Evolutionary conservation across 257 asterid species (phyloP).

Genomic region (Solanum dulcamara): DNA sequence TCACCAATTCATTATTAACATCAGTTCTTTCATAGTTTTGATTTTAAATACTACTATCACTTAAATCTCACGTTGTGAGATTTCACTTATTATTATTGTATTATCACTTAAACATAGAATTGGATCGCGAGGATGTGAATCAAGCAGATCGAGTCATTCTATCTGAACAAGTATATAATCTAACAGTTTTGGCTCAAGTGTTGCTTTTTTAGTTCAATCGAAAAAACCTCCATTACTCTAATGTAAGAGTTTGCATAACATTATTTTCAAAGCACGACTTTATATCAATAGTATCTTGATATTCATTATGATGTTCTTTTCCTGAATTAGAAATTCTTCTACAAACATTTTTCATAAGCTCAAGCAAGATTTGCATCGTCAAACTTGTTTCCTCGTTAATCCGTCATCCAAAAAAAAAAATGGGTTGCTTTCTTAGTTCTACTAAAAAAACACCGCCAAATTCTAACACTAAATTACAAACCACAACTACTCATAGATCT

Average conservation of each 20-base stretch:
- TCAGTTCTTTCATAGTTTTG: too few relatives aligned
- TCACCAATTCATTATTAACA: not conserved
- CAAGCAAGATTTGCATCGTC: not conserved
- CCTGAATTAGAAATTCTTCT: not conserved
- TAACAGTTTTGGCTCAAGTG: fast-evolving
- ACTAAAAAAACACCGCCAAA: not conserved
- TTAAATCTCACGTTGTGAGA: too few relatives aligned
- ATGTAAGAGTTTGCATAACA: not conserved
- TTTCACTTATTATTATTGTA: too few relatives aligned
- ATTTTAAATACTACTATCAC: too few relatives aligned
- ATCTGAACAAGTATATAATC: not conserved
- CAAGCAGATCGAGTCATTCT: not conserved
- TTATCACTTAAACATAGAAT: not conserved
- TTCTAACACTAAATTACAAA: not conserved
- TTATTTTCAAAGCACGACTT: not conserved
- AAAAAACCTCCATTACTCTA: not conserved
- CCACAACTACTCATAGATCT: not conserved
- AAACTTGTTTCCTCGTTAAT: not conserved
- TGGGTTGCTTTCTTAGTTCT: not conserved
- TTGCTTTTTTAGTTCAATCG: not conserved
- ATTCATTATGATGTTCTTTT: not conserved
- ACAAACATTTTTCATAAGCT: not conserved
- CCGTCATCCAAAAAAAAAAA: not conserved
- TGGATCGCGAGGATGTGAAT: not conserved
- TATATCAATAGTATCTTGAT: not conserved